A percentile compares a stretch with the other conserved stretches of the same genome.
Conservation (phyloP, 2,329 filamentous ascomycete genomes). For the Alternaria ventricosa region DNA sequence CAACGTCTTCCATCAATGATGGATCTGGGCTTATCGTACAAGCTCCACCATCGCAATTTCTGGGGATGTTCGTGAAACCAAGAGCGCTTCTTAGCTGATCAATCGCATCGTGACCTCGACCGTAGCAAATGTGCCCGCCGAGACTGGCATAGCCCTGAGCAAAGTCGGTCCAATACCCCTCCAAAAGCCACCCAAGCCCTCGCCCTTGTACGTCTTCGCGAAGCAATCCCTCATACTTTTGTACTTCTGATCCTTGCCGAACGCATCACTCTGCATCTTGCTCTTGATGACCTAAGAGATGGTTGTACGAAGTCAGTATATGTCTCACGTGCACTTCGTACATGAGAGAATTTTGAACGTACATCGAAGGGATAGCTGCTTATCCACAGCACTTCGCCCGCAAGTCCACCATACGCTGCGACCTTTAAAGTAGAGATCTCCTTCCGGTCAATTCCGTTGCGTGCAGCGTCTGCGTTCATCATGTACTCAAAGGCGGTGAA, state of each 20-base stretch:
- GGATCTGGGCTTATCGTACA: background rate
- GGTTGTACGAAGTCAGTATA: background rate
- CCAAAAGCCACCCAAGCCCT: conserved; percentile 89
- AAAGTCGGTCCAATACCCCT: conserved; percentile 90
- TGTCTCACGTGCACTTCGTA: background rate
- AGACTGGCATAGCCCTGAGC: conserved; percentile 94
- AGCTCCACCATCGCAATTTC: background rate
- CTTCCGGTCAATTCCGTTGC: conserved; percentile 76
- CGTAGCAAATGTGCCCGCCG: conserved; percentile 95
- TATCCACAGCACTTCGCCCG: conserved; percentile 93
- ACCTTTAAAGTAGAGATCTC: conserved; percentile 85
- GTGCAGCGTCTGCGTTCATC: conserved; percentile 86
- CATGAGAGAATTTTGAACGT: background rate
- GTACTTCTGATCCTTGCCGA: conserved; percentile 75
- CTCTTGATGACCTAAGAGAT: conserved; percentile 71
- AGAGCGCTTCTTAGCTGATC: conserved; percentile 16
- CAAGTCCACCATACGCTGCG: conserved; percentile 88
- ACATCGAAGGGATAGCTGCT: conserved; percentile 95
- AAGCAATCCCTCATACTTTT: conserved; percentile 89
- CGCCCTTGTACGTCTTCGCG: conserved; percentile 75
- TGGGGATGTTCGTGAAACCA: background rate
- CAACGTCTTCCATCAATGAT: background rate
- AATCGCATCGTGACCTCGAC: conserved; percentile 35
- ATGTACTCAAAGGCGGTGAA: conserved; percentile 94
- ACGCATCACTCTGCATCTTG: conserved; percentile 99